A percentile compares a stretch with the other conserved stretches of the same genome.
Conservation (phyloP, 345 rosid genomes). For the Rhodamnia argentea region DNA sequence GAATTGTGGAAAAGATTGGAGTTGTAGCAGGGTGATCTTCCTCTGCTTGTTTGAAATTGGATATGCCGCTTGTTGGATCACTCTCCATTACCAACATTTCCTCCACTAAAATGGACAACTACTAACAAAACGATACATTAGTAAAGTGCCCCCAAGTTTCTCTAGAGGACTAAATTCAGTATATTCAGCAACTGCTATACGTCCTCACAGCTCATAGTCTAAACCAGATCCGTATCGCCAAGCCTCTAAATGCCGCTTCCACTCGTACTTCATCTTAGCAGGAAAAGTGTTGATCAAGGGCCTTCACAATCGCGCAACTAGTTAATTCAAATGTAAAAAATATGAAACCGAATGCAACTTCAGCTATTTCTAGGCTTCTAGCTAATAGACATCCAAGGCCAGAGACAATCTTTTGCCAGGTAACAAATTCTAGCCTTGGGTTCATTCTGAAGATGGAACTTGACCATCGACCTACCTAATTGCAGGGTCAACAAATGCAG, state of each 20-base stretch:
- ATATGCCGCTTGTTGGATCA: not conserved
- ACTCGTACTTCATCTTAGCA: constrained; percentile 39
- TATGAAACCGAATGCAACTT: not conserved
- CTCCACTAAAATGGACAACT: not conserved
- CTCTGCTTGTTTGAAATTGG: not conserved
- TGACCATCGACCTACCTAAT: constrained; percentile 36
- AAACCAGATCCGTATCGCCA: constrained; percentile 87
- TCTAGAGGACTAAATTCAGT: not conserved
- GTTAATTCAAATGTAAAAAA: not conserved
- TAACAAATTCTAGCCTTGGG: not conserved
- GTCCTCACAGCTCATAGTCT: constrained; percentile 57
- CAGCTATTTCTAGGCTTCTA: not conserved
- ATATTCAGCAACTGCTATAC: not conserved
- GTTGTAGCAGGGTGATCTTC: not conserved
- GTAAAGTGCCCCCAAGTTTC: not conserved
- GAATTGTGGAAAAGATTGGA: too few species aligned
- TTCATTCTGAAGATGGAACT: not conserved
- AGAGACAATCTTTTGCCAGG: not conserved
- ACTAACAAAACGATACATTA: not conserved
- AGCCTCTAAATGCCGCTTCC: constrained; percentile 77
- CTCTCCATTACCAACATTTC: not conserved
- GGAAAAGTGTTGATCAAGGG: constrained; percentile 42
- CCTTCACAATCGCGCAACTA: constrained; percentile 15
- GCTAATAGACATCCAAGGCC: not conserved
- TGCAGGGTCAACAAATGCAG: constrained; percentile 59